Evolutionary conservation across 2,329 filamentous ascomycete species (phyloP), one percentile per base, ranked within the genome.

Genomic region (Ophiosphaerella herpotricha): DNA sequence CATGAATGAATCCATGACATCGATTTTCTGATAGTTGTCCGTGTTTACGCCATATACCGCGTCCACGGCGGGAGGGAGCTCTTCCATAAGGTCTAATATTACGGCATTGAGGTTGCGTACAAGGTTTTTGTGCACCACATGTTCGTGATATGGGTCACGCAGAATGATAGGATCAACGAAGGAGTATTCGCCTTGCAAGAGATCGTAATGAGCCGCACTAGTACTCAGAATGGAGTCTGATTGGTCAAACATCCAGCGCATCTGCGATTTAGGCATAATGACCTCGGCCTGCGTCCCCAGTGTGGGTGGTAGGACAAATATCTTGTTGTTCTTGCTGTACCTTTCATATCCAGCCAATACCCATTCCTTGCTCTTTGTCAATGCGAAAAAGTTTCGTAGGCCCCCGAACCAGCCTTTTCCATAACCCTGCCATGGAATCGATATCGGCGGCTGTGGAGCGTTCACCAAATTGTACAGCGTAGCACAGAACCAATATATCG

Each of bases 181-280:
- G 7, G 66, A 61, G 49, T 76, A 77, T 0, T 73, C 64, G 16
- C 71, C 74, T 21, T 69, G 61, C n/a, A 78, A 55, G 0, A 52
- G 18, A 29, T 77, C 73, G 46, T 71, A 71, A 47, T 77, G 74
- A 11, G 71, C 67, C 11, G 63, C 72, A 9, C 56, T 56, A 2
- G 66, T 64, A 44, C 67, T 75, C 9, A 76, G 58, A n/a, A 77
- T 58, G 26, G 58, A 49, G 43, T 78, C 76, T 2, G 77, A 74
- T 46, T 77, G 71, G 26, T 75, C 72, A 14, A 77, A 57, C 39
- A 79, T 66, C 76, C 76, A 78, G 13, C 46, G 36, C 44, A 75
- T 60, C 37, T 74, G 65, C 4, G 63, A 65, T 6, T 43, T 52
- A 9, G 74, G 74, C 5, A 77, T 49, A 4, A 76, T 54, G 32